Evolutionary conservation across 768 basidiomycete species (phyloP).

Genomic region (Chalciporus chontae): DNA sequence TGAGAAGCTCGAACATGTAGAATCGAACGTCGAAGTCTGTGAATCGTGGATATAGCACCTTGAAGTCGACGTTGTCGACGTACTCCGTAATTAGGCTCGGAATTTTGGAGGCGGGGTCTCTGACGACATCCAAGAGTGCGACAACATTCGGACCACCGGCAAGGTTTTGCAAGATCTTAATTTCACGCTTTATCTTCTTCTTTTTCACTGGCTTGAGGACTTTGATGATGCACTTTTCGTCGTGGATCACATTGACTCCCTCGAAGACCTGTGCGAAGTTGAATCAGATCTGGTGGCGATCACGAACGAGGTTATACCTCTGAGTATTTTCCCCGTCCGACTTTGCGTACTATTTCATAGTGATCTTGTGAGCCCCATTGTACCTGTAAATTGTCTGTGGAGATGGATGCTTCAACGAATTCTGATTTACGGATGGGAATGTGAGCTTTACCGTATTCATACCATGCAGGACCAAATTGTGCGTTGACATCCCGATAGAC

Average conservation of each 20-base stretch:
- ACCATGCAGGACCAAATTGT: constrained; percentile 86
- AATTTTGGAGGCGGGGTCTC: constrained; percentile 94
- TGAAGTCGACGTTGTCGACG: constrained; percentile 97
- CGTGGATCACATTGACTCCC: constrained; percentile 85
- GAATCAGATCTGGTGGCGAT: constrained; percentile 14
- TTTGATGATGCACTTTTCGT: constrained; percentile 97
- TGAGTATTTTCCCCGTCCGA: constrained; percentile 92
- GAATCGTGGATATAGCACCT: constrained; percentile 92
- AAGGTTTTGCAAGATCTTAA: constrained; percentile 96
- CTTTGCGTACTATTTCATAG: constrained; percentile 96
- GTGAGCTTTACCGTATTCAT: constrained; percentile 79
- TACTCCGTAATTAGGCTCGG: constrained; percentile 97
- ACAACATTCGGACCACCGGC: constrained; percentile 96
- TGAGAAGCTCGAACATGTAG: constrained; percentile 96
- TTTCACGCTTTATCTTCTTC: constrained; percentile 99
- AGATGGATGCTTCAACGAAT: constrained; percentile 12
- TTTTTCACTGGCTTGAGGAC: constrained; percentile 99
- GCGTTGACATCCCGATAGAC: constrained; percentile 88
- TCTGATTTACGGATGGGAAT: background rate
- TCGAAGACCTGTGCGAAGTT: constrained; percentile 69
- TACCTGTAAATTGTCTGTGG: constrained; percentile 88
- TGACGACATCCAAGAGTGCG: constrained; percentile 89
- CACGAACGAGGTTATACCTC: constrained; percentile 52
- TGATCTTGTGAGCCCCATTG: constrained; percentile 97
- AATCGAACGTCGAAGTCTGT: constrained; percentile 93